Conservation (phyloP, 78 protist species). For the Dictyostelium brefeldianum region DNA sequence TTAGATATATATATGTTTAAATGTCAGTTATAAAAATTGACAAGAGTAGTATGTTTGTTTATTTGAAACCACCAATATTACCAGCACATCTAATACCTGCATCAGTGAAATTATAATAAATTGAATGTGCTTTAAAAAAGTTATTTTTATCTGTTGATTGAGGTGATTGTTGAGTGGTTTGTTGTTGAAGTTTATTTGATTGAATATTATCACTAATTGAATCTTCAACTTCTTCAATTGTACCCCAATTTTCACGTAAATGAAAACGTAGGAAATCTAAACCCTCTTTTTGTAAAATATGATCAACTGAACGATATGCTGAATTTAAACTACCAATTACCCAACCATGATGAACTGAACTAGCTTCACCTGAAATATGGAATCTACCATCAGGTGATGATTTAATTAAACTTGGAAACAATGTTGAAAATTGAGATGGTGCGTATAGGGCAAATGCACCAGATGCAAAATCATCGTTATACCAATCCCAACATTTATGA, state of each 20-base stretch:
- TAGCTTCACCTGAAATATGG: conserved; percentile 28
- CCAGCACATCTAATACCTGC: too few relatives aligned
- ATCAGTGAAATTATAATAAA: too few relatives aligned
- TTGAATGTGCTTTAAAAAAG: too few relatives aligned
- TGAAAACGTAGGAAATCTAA: neutral
- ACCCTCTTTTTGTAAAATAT: neutral
- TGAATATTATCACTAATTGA: too few relatives aligned
- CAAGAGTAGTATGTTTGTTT: too few relatives aligned
- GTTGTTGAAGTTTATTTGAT: too few relatives aligned
- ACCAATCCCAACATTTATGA: neutral
- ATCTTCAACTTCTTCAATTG: conserved; percentile 14
- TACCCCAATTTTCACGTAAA: conserved; percentile 21
- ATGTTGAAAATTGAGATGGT: conserved; percentile 11
- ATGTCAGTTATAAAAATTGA: too few relatives aligned
- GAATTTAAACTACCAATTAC: conserved; percentile 17
- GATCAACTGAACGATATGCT: conserved; percentile 49
- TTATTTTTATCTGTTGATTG: too few relatives aligned
- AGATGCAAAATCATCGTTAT: neutral
- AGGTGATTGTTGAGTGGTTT: too few relatives aligned
- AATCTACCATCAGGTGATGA: conserved; percentile 13
- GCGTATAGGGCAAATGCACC: conserved; percentile 23
- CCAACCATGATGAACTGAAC: conserved; percentile 41
- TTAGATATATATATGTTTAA: too few relatives aligned
- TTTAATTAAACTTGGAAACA: neutral
- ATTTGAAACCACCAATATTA: too few relatives aligned